These are phyloP conservation scores for Arthrobotrys sinensis DNA, from an alignment of 2,329 filamentous ascomycete genomes.

Conservation along the genomic window DNA sequence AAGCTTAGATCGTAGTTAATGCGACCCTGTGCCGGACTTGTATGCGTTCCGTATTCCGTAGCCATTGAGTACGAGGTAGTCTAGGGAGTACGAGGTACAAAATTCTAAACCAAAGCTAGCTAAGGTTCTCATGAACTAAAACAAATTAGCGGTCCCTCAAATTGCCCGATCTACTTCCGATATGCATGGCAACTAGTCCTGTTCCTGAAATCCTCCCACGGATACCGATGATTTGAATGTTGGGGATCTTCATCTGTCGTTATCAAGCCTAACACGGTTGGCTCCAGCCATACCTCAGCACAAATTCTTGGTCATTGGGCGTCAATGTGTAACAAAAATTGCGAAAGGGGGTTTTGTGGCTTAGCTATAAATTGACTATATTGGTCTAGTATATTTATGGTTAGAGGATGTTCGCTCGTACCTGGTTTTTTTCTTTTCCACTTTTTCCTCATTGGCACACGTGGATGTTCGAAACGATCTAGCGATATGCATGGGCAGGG, in stretches of 20 bases:
- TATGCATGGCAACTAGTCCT: constrained; percentile 23
- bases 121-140: not conserved
- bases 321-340: constrained; percentile 50
- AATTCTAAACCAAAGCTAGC: constrained; percentile 2
- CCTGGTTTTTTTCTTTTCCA: constrained; percentile 43
- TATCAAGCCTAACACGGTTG: constrained; percentile 27
- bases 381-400: constrained; percentile 25
- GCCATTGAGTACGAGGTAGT: not conserved
- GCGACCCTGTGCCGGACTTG: constrained; percentile 16
- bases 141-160: constrained; percentile 9
- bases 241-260: constrained; percentile 28
- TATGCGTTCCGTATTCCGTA: constrained; percentile 15
- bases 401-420: constrained; percentile 28
- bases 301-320: constrained; percentile 40
- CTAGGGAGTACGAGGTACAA: constrained; percentile 1
- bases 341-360: constrained; percentile 54
- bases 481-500: constrained; percentile 46
- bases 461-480: constrained; percentile 57
- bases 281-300: constrained; percentile 18
- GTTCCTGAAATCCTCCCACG: constrained; percentile 40
- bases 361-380: constrained; percentile 27
- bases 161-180: constrained; percentile 53
- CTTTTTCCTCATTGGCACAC: constrained; percentile 43
- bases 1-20: constrained; percentile 36
- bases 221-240: constrained; percentile 34